These are phyloP conservation scores for Cladosporium sp. DNA, from an alignment of 2,329 filamentous ascomycete species.

Conservation along the genomic window DNA sequence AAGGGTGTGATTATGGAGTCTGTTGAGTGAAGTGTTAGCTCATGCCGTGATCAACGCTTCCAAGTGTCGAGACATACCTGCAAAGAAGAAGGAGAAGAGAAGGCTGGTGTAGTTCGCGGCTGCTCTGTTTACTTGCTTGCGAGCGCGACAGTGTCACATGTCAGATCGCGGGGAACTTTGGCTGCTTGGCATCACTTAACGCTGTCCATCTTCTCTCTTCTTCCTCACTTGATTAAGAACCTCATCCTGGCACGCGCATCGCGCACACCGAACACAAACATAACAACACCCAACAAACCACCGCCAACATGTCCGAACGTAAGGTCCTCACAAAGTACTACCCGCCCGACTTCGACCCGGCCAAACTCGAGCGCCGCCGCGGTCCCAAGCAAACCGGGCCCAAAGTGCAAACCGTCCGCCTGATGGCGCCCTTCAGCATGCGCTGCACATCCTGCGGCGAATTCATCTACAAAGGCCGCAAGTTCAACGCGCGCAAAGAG, in stretches of 20 bases:
- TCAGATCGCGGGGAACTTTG: slow-evolving; percentile 7
- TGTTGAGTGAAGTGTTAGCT: neutral
- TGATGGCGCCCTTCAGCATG: slow-evolving; percentile 88
- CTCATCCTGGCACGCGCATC: neutral
- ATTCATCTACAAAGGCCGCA: slow-evolving; percentile 89
- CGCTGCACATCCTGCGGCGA: slow-evolving; percentile 70
- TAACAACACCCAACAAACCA: neutral
- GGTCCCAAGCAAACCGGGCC: slow-evolving; percentile 72
- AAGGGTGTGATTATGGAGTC: neutral
- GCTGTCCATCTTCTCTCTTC: neutral
- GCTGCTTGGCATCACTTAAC: slow-evolving; percentile 4
- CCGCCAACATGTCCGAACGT: slow-evolving; percentile 71
- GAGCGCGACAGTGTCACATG: slow-evolving; percentile 14
- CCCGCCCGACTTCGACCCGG: slow-evolving; percentile 84
- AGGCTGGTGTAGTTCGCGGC: slow-evolving; percentile 8
- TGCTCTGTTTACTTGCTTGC: slow-evolving; percentile 15
- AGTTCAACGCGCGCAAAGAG: slow-evolving; percentile 95
- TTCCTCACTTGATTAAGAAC: neutral
- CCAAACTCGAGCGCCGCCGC: slow-evolving; percentile 66
- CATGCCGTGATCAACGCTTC: neutral
- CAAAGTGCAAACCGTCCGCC: slow-evolving; percentile 79
- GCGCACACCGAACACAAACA: neutral
- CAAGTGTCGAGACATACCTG: slow-evolving; percentile 24
- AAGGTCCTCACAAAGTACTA: slow-evolving; percentile 73
- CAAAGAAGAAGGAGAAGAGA: slow-evolving; percentile 18